These are phyloP conservation scores for Nyssa sinensis DNA, from an alignment of 148 eudicot species.

Conservation along the genomic window DNA sequence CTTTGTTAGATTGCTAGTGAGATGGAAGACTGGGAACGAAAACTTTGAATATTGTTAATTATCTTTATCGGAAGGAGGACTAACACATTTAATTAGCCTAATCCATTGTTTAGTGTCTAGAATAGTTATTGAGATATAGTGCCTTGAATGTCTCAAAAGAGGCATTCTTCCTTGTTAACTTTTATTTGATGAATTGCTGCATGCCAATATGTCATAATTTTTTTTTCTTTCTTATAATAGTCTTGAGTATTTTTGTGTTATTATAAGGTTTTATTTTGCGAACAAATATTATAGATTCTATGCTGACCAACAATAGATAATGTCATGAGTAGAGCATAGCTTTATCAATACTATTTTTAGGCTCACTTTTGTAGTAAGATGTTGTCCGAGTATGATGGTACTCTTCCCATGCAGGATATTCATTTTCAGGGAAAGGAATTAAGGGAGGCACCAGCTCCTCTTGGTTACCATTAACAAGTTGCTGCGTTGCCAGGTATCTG, in stretches of 20 bases:
- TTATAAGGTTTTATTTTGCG: too few relatives aligned
- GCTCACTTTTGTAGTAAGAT: not conserved
- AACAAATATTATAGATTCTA: not conserved
- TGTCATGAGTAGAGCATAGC: too few relatives aligned
- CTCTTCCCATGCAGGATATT: conserved; percentile 57
- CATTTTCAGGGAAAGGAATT: conserved; percentile 70
- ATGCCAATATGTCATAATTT: not conserved
- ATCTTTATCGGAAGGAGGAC: not conserved
- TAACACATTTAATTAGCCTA: not conserved
- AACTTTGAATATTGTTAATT: too few relatives aligned
- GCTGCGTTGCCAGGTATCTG: not conserved
- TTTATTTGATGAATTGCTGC: too few relatives aligned
- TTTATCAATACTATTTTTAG: too few relatives aligned
- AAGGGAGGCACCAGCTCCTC: conserved; percentile 74
- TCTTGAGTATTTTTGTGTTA: too few relatives aligned
- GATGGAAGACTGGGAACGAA: too few relatives aligned
- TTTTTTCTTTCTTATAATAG: too few relatives aligned
- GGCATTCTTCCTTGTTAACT: not conserved
- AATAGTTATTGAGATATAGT: too few relatives aligned
- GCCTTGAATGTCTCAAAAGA: too few relatives aligned
- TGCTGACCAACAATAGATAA: not conserved
- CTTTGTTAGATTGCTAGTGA: too few relatives aligned
- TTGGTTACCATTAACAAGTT: conserved; percentile 59
- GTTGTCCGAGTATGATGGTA: not conserved
- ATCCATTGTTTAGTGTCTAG: not conserved